Conservation (phyloP, 805 yeast genomes). For the Schwanniomyces sp. region DNA sequence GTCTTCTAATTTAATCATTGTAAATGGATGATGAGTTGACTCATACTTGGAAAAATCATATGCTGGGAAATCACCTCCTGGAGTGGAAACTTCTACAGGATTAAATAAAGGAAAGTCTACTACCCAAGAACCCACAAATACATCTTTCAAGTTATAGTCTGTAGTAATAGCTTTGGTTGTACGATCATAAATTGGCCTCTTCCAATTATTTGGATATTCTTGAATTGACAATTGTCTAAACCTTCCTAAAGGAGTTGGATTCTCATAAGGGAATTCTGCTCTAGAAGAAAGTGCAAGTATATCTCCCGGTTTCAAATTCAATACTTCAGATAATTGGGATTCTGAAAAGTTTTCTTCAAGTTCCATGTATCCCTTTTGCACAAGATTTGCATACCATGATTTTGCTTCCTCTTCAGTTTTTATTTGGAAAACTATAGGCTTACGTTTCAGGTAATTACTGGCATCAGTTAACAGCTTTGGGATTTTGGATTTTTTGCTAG, state of each 20-base stretch:
- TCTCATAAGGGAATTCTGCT: slow-evolving; percentile 69
- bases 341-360: slow-evolving; percentile 14
- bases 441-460: slow-evolving; percentile 52
- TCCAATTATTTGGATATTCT: slow-evolving; percentile 50
- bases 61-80: slow-evolving; percentile 48
- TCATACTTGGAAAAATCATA: slow-evolving; percentile 51
- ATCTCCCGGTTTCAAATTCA: slow-evolving; percentile 64
- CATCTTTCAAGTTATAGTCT: slow-evolving; percentile 23
- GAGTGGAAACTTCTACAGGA: slow-evolving; percentile 52
- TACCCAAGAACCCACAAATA: slow-evolving; percentile 77
- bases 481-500: slow-evolving; percentile 21
- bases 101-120: slow-evolving; percentile 90
- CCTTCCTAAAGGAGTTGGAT: slow-evolving; percentile 92
- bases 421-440: slow-evolving; percentile 58
- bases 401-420: slow-evolving; percentile 35
- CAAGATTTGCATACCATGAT: slow-evolving; percentile 44
- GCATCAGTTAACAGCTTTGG: slow-evolving; percentile 41
- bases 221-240: slow-evolving; percentile 73
- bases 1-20: slow-evolving; percentile 81
- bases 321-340: slow-evolving; percentile 12
- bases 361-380: slow-evolving; percentile 26
- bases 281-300: slow-evolving; percentile 79
- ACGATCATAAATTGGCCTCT: slow-evolving; percentile 31
- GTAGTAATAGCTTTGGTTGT: slow-evolving; percentile 8
- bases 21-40: slow-evolving; percentile 96